Conservation (phyloP, 2,329 filamentous ascomycete genomes). For the Fusarium sarcochroum region DNA sequence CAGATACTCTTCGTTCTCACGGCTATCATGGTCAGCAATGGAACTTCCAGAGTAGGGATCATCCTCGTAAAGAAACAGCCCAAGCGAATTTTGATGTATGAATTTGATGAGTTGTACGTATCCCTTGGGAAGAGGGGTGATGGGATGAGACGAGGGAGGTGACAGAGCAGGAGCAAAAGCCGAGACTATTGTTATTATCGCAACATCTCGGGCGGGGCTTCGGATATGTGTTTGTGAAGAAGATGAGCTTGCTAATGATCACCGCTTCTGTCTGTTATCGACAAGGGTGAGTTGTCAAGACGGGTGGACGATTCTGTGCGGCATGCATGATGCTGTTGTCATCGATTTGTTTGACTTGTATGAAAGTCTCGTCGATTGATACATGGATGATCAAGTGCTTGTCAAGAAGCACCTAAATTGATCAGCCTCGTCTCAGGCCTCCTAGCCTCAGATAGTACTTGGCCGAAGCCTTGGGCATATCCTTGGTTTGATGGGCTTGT, state of each 20-base stretch:
- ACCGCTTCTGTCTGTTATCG: slow-evolving; percentile 2
- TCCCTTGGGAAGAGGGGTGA: slow-evolving; percentile 19
- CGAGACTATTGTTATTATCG: slow-evolving; percentile 26
- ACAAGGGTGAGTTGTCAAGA: not conserved
- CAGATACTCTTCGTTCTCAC: slow-evolving; percentile 21
- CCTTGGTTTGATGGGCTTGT: too few relatives aligned
- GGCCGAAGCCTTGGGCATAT: slow-evolving; percentile 1
- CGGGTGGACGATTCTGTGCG: too few relatives aligned
- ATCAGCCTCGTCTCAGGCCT: slow-evolving; percentile 15
- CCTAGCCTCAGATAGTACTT: not conserved
- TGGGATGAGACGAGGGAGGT: slow-evolving; percentile 28
- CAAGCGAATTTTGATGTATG: slow-evolving; percentile 19
- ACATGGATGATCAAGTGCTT: not conserved
- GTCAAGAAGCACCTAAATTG: not conserved
- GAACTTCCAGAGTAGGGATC: slow-evolving; percentile 37
- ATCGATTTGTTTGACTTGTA: not conserved
- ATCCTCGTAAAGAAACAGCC: slow-evolving; percentile 29
- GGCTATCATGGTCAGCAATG: slow-evolving; percentile 38
- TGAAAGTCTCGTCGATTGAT: not conserved
- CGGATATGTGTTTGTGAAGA: slow-evolving; percentile 11
- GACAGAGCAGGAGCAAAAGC: slow-evolving; percentile 18
- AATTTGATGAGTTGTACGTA: slow-evolving; percentile 18
- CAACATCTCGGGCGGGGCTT: slow-evolving; percentile 12
- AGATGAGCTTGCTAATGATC: slow-evolving; percentile 5
- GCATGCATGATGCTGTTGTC: not conserved